Evolutionary conservation across 495 filamentous ascomycete genomes (phyloP).

Genomic region (Rostrohypoxylon terebratum): DNA sequence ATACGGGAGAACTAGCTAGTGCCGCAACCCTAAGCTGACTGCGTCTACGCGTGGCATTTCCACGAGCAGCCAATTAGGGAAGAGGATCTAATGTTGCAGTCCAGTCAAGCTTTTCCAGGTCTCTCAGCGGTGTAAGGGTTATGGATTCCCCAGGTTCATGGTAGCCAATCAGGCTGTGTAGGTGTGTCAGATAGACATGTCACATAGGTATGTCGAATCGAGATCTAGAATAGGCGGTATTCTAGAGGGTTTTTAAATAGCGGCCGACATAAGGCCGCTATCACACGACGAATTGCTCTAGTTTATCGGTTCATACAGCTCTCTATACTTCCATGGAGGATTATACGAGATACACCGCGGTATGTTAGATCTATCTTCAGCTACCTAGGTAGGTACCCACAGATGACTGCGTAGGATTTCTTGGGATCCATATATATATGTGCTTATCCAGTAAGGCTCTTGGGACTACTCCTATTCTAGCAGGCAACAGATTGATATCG

Average conservation of each 20-base stretch:
- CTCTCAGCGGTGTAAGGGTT: not conserved
- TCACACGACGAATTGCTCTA: not conserved
- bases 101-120: not conserved
- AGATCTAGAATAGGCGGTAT: not conserved
- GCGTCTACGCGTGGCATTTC: not conserved
- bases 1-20: not conserved
- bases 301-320: not conserved
- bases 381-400: no score
- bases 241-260: not conserved
- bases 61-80: not conserved
- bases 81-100: not conserved
- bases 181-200: not conserved
- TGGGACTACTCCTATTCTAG: not conserved
- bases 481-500: not conserved
- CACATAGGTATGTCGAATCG: not conserved
- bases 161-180: not conserved
- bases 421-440: not conserved
- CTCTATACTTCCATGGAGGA: not conserved
- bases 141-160: not conserved
- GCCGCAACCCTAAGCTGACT: not conserved
- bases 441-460: not conserved
- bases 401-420: not conserved
- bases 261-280: not conserved
- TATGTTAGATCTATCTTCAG: not conserved
- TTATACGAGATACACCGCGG: not conserved